Base-by-base conservation (phyloP, 352 stramenopile genomes). In the Aphanomyces euteiches region DNA sequence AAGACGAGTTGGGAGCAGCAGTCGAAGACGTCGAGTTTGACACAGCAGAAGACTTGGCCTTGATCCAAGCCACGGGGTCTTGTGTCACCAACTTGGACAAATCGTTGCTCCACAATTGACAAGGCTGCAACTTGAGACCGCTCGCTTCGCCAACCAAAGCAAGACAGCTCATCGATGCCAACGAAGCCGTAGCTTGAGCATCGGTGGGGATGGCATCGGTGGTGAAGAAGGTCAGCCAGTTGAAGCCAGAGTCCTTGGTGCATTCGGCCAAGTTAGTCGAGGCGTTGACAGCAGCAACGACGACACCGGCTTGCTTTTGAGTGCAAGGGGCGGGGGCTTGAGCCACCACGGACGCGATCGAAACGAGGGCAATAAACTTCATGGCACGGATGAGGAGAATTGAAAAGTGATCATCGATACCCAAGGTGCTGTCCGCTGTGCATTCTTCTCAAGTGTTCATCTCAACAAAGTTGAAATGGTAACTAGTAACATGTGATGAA, bases 271-370 rank as follows among this genome's bases (percentile, higher is more conserved):
- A 53, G 45, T 53, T 53, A 1, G 13, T 2, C 13, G 45, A 53
- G 13, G 13, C 45, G 13, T 53, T 53, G 45, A 53, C 45, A 4
- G 64, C 87, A 3, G 90, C 88, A 8, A 61, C 96, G 59, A 57
- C 96, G 34, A 97, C 90, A 3, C 75, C 97, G 1, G 90, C 87
- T 0, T 86, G 88, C 6, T 85, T 83, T n/a, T 78, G 97, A 21
- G 89, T 83, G 0, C 97, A 97, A 60, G 92, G 97, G 89, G 87
- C 1, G 90, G 90, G 6, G 82, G 92, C 0, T 84, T 97, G 78
- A 75, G 90, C 2, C 84, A 92, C 54, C 80, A 97, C 0, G 87
- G 83, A 10, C 79, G 74, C 0, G 56, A 79, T 13, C 87, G 97
- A 67, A 86, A 74, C 10, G 74, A 97, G 0, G 80, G 81, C 69